phyloP scores from a whole-genome alignment of 441 rosid species.

The Breynia disticha region DNA sequence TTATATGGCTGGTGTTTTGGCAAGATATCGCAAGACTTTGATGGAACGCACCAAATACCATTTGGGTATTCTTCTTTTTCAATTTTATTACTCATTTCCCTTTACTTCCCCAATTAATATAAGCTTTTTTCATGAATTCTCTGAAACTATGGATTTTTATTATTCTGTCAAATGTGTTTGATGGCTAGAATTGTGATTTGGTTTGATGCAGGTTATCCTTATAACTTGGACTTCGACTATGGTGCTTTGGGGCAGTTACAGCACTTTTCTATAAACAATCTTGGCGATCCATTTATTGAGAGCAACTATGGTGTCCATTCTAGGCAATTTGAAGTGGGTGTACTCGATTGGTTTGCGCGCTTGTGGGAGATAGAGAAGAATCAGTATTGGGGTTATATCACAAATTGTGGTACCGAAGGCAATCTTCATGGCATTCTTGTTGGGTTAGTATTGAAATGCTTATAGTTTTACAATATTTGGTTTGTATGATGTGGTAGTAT shows the following conservation, averaged over 20 bases:
- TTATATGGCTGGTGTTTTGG: slow-evolving; percentile 79
- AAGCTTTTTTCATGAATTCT: no score
- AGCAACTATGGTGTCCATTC: slow-evolving; percentile 98
- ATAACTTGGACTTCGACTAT: slow-evolving; percentile 83
- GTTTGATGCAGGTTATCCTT: slow-evolving; percentile 63
- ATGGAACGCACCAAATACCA: slow-evolving; percentile 68
- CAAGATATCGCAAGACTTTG: slow-evolving; percentile 68
- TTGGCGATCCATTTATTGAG: slow-evolving; percentile 91
- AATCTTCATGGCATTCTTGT: slow-evolving; percentile 91
- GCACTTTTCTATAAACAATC: slow-evolving; percentile 87
- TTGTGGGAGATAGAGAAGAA: slow-evolving; percentile 86
- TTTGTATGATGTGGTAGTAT: slow-evolving; percentile 3
- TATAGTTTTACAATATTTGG: neutral
- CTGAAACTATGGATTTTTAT: no score
- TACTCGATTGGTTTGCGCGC: slow-evolving; percentile 95
- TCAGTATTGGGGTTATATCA: slow-evolving; percentile 94
- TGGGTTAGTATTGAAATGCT: slow-evolving; percentile 34
- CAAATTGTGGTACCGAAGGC: slow-evolving; percentile 95
- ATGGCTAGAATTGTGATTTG: neutral
- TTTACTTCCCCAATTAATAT: no score
- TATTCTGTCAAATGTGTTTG: no score
- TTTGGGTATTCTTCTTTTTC: slow-evolving; percentile 49
- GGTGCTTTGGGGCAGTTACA: slow-evolving; percentile 83
- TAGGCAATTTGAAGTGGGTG: slow-evolving; percentile 91
- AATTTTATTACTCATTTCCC: no score